Conservation (phyloP, 108 stramenopile genomes). For the Cyclotella sp. region DNA sequence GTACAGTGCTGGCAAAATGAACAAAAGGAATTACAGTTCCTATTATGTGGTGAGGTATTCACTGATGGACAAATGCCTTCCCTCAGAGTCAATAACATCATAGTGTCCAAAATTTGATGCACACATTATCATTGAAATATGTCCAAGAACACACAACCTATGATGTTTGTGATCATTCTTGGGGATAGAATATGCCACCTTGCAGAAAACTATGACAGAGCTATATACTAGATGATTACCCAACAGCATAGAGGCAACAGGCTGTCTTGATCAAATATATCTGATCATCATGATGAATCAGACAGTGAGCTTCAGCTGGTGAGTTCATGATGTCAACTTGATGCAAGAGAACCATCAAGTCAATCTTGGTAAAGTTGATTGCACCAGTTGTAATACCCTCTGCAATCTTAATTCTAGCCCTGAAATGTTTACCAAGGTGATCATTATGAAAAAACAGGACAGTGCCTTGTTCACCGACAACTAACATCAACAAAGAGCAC, state of each 20-base stretch:
- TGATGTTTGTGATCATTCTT: background rate
- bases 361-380: conserved; percentile 6
- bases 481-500: no score
- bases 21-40: background rate
- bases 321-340: background rate
- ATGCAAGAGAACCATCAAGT: background rate
- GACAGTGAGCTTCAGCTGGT: conserved; percentile 11
- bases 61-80: conserved; percentile 14
- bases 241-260: conserved; percentile 17
- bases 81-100: conserved; percentile 6
- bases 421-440: conserved; percentile 16
- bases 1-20: conserved; percentile 19
- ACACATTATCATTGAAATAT: conserved; percentile 17
- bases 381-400: conserved; percentile 6
- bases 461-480: no score
- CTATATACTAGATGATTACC: background rate
- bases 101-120: conserved; percentile 19
- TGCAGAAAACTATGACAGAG: conserved; percentile 2
- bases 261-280: conserved; percentile 19
- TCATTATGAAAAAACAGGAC: no score
- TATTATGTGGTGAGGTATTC: conserved; percentile 7
- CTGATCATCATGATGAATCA: conserved; percentile 17
- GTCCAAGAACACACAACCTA: conserved; percentile 14
- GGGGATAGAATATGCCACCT: background rate
- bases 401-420: conserved; percentile 7